Base-by-base conservation (phyloP, 768 basidiomycete species). In the Hysterangium stoloniferum region DNA sequence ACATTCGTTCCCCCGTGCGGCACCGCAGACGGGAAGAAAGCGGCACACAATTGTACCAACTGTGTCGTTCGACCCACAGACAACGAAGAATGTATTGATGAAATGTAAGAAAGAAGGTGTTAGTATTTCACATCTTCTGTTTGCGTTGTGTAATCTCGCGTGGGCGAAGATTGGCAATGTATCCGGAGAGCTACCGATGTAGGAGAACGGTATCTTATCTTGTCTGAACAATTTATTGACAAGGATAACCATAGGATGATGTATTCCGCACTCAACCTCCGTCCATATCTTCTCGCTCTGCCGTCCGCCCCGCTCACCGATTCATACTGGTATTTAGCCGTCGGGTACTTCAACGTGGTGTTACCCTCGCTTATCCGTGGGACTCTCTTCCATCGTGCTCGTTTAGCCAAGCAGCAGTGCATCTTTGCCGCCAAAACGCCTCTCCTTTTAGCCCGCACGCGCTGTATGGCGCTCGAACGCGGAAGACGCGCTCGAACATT, bases 261-360 rank as follows among this genome's bases (percentile, higher is more conserved):
- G 77, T 93, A 93, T 63, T 86, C 86, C 6, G 87, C 90, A 11
- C 69, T 90, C 43, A 92, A 91, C 64, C 67, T 90, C 33, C 77
- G 89, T 3, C 79, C 83, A 4, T 74, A 77, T 60, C 58, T 69
- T 32, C 66, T 44, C n/a, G 48, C 58, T 29, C 59, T 71, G 2
- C 59, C 70, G 17, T 68, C 74, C 56, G 9, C 35, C 11, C 35
- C 28, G 31, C 32, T 28, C 12, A n/a, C 8, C 32, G 73, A 76
- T 54, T 88, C 86, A 9, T 86, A 86, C 68, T 88, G 84, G 81
- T 86, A 82, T 69, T 72, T 89, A 29, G 78, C 83, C n/a, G 78
- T 87, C 50, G 80, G 83, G 4, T 87, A 85, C 66, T 86, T 84
- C 72, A 90, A 89, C 64, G 73, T 93, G 57, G 68, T 89, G 49